Evolutionary conservation across 1,284 basidiomycete genomes (phyloP).

Genomic region (Pterulicium gracile): DNA sequence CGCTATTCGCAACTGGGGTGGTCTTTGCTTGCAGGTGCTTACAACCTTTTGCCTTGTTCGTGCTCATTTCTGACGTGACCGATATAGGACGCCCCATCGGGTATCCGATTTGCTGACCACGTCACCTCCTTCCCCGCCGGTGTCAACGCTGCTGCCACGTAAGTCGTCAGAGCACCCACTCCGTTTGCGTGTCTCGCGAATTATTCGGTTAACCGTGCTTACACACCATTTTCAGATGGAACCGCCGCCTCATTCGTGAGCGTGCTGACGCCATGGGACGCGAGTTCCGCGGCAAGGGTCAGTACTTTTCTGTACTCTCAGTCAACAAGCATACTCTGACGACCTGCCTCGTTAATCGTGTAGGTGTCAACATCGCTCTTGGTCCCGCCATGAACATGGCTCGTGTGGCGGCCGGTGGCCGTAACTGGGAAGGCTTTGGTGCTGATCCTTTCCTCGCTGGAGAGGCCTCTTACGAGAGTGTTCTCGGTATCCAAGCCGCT

Average conservation of each 20-base stretch:
- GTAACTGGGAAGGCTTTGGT: slow-evolving; percentile 84
- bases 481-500: slow-evolving; percentile 60
- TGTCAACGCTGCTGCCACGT: slow-evolving; percentile 47
- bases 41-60: not conserved
- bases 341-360: not conserved
- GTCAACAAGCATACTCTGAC: not conserved
- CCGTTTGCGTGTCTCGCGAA: slow-evolving; percentile 18
- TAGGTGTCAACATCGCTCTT: slow-evolving; percentile 62
- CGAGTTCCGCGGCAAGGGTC: slow-evolving; percentile 61
- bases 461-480: slow-evolving; percentile 64
- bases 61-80: slow-evolving; percentile 6
- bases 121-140: slow-evolving; percentile 51
- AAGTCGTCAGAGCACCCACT: slow-evolving; percentile 9
- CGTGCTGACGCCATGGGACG: slow-evolving; percentile 69
- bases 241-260: slow-evolving; percentile 52
- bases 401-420: slow-evolving; percentile 51
- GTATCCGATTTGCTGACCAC: slow-evolving; percentile 42
- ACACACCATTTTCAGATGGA: slow-evolving; percentile 29
- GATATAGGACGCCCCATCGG: slow-evolving; percentile 42
- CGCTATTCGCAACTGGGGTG: slow-evolving; percentile 12
- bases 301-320: not conserved
- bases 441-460: slow-evolving; percentile 68
- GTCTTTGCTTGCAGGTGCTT: slow-evolving; percentile 23
- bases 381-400: slow-evolving; percentile 66
- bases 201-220: slow-evolving; percentile 15